phyloP scores from a whole-genome alignment of 2,329 filamentous ascomycete species.

The Cordyceps fumosorosea region DNA sequence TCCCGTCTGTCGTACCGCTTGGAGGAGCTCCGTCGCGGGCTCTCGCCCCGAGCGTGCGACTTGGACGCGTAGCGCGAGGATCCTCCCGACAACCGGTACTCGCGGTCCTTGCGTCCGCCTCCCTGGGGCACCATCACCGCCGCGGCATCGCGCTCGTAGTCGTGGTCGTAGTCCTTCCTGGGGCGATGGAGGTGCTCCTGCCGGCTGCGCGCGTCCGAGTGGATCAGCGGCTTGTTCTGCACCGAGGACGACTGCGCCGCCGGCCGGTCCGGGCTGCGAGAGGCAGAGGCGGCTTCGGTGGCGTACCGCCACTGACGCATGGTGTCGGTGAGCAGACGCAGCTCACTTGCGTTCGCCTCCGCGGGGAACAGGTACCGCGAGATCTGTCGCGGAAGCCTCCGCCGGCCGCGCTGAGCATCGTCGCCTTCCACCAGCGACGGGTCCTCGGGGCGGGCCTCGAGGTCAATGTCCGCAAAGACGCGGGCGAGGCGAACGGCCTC shows the following conservation, averaged over 20 bases:
- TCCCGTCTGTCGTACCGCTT: background rate
- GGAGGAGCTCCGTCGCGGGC: background rate
- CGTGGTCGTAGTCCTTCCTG: background rate
- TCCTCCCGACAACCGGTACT: background rate
- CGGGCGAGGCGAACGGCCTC: conserved; percentile 65
- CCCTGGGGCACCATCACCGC: background rate
- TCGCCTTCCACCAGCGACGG: conserved; percentile 54
- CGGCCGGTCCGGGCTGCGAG: background rate
- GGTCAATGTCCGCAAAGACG: conserved; percentile 63
- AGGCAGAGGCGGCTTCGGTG: background rate
- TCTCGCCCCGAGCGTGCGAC: background rate
- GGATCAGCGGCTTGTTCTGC: background rate
- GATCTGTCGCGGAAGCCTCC: conserved; percentile 72
- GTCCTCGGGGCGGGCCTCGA: conserved; percentile 36
- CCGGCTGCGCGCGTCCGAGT: background rate
- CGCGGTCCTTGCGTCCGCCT: background rate
- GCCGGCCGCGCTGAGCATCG: conserved; percentile 51
- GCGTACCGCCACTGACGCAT: conserved; percentile 38
- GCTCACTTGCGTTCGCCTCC: conserved; percentile 46
- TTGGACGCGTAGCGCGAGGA: background rate
- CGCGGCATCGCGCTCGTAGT: background rate
- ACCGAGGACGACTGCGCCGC: background rate
- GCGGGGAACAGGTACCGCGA: conserved; percentile 66
- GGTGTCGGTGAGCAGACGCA: conserved; percentile 54
- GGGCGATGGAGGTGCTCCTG: background rate